phyloP scores from a whole-genome alignment of 495 filamentous ascomycete genomes.

The Apiosordaria backusii region DNA sequence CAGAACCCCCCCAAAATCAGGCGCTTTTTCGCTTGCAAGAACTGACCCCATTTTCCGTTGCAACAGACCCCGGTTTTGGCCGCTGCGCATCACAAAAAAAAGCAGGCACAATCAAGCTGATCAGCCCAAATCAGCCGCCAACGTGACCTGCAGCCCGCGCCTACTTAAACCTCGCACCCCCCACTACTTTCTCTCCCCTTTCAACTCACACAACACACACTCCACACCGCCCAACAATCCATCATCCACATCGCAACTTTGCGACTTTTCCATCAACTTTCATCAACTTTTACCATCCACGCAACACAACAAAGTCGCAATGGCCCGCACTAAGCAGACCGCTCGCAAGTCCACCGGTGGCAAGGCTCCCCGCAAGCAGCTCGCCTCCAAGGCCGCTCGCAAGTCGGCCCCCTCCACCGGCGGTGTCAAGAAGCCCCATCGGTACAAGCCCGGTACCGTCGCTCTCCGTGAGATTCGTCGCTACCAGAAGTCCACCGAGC shows the following conservation, averaged over 20 bases:
- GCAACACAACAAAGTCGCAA: constrained; percentile 55
- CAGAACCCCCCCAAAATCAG: constrained; percentile 31
- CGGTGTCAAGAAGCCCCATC: constrained; percentile 99
- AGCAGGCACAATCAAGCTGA: constrained; percentile 30
- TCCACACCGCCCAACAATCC: constrained; percentile 32
- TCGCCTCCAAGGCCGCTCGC: constrained; percentile 56
- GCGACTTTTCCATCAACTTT: constrained; percentile 19
- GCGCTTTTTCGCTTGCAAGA: constrained; percentile 28
- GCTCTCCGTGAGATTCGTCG: constrained; percentile 99
- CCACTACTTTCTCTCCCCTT: constrained; percentile 49
- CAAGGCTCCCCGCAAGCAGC: constrained; percentile 99
- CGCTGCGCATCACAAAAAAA: constrained; percentile 31
- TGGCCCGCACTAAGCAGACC: constrained; percentile 99
- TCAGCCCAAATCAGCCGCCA: constrained; percentile 43
- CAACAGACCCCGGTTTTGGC: constrained; percentile 35
- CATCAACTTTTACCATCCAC: constrained; percentile 45
- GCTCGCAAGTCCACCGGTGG: constrained; percentile 99
- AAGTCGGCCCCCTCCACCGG: constrained; percentile 57
- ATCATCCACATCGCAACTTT: constrained; percentile 39
- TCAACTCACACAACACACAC: constrained; percentile 37
- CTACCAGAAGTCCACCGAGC: constrained; percentile 99
- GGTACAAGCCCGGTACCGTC: constrained; percentile 99
- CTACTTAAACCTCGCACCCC: constrained; percentile 48
- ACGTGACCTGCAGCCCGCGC: constrained; percentile 28
- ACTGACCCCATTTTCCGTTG: constrained; percentile 28